Evolutionary conservation across 495 filamentous ascomycete genomes (phyloP).

Genomic region (Penicillium mononematosum): DNA sequence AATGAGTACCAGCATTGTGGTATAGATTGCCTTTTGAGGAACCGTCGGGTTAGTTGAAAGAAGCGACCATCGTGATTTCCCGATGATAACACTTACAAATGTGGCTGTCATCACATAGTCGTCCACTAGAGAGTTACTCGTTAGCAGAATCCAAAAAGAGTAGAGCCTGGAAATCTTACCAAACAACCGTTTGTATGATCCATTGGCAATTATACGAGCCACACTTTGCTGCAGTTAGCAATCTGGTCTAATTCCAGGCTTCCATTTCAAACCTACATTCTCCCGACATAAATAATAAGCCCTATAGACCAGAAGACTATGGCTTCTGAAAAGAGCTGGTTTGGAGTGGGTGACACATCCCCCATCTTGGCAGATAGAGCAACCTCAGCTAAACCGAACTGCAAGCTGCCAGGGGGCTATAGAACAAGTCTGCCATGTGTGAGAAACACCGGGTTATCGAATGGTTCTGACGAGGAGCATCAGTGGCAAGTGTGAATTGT

Average conservation of each 20-base stretch:
- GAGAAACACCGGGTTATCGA: neutral
- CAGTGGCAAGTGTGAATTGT: neutral
- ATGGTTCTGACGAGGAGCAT: neutral
- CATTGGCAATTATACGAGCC: conserved; percentile 35
- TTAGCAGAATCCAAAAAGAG: conserved; percentile 16
- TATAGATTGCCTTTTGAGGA: conserved; percentile 49
- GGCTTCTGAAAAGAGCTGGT: conserved; percentile 33
- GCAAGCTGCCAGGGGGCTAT: neutral
- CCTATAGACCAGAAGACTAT: conserved; percentile 38
- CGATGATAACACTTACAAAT: conserved; percentile 39
- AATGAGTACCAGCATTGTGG: conserved; percentile 52
- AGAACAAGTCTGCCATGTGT: neutral
- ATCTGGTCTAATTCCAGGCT: neutral
- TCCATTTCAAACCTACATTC: conserved; percentile 27
- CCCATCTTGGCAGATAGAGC: conserved; percentile 30
- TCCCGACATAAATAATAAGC: conserved; percentile 31
- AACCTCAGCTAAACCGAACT: neutral
- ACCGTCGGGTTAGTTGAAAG: neutral
- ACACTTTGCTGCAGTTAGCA: conserved; percentile 23
- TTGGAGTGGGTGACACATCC: conserved; percentile 35
- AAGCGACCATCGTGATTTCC: neutral
- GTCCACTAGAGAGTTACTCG: conserved; percentile 31
- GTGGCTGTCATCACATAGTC: conserved; percentile 59
- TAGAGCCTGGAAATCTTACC: conserved; percentile 36
- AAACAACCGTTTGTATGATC: conserved; percentile 34